phyloP scores from a whole-genome alignment of 495 filamentous ascomycete genomes.

The Penicillium manginii region DNA sequence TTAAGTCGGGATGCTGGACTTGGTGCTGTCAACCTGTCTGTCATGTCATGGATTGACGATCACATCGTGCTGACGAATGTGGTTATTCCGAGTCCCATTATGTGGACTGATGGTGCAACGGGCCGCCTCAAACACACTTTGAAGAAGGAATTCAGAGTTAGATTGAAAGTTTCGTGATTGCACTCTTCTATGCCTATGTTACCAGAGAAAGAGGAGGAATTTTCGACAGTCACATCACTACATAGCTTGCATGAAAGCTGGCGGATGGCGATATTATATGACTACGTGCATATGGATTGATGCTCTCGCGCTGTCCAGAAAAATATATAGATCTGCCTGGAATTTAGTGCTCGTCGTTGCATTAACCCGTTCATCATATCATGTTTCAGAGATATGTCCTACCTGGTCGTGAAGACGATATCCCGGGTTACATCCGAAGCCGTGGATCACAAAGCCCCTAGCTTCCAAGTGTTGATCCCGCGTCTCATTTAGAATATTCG shows the following conservation, averaged over 20 bases:
- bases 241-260: background rate
- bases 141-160: background rate
- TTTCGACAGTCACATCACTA: background rate
- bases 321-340: background rate
- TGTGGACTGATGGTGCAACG: background rate
- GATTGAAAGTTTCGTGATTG: background rate
- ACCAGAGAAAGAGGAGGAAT: background rate
- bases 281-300: background rate
- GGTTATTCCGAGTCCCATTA: slow-evolving; percentile 6
- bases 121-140: background rate
- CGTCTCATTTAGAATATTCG: background rate
- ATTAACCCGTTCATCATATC: slow-evolving; percentile 6
- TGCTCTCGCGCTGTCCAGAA: background rate
- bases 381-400: slow-evolving; percentile 8
- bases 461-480: slow-evolving; percentile 6
- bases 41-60: slow-evolving; percentile 5
- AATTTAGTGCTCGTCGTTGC: background rate
- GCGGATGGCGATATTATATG: background rate
- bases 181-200: background rate
- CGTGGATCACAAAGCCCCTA: slow-evolving; percentile 6
- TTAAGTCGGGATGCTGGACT: background rate
- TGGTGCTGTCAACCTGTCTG: slow-evolving; percentile 12
- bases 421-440: slow-evolving; percentile 20
- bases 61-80: slow-evolving; percentile 15
- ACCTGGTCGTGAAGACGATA: background rate